Base-by-base conservation (phyloP, 495 filamentous ascomycete genomes). In the Cetradonia linearis region DNA sequence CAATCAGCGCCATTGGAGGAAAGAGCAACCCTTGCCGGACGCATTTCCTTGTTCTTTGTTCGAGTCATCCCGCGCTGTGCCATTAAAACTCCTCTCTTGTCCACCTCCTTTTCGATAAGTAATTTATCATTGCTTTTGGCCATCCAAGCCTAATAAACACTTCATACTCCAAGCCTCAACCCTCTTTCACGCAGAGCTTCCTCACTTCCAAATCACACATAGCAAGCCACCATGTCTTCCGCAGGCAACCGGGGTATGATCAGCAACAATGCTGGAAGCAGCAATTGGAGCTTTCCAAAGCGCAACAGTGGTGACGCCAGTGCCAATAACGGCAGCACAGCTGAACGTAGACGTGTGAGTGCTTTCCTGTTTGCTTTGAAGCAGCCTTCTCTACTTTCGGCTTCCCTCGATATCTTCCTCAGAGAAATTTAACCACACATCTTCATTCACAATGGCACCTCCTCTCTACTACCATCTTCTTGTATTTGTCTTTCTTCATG, bases 321-420 rank as follows among this genome's bases (percentile, higher is more conserved):
- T 20, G n/a, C 20, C 10, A 28, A 44, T 0, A n/a, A 14, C 30
- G 30, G n/a, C 31, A 23, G 55, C 40, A 59, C 59, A 33, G 58
- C 54, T 38, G 65, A 67, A 27, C 67, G 67, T 58, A 42, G 59
- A 49, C 60, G 53, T 34, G 61, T 62, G 55, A 62, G 62, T 37
- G n/a, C 4, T 58, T 23, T 31, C n/a, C 47, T 6, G 1, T 34
- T 37, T 63, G 56, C 34, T 16, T 2, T 7, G 18, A 20, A 36
- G 18, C 14, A 54, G 18, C 2, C 34, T 13, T 13, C 31, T 23
- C 11, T 18, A 11, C 5, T 50, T 8, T 31, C 48, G 1, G 30
- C 28, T 16, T 31, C 28, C 5, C 5, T 50, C 28, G 1, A 46
- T 25, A 13, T 46, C 42, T 46, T 11, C 20, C 13, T 46, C 3